phyloP scores from a whole-genome alignment of 2,329 filamentous ascomycete species.

The Aureobasidium vineae region DNA sequence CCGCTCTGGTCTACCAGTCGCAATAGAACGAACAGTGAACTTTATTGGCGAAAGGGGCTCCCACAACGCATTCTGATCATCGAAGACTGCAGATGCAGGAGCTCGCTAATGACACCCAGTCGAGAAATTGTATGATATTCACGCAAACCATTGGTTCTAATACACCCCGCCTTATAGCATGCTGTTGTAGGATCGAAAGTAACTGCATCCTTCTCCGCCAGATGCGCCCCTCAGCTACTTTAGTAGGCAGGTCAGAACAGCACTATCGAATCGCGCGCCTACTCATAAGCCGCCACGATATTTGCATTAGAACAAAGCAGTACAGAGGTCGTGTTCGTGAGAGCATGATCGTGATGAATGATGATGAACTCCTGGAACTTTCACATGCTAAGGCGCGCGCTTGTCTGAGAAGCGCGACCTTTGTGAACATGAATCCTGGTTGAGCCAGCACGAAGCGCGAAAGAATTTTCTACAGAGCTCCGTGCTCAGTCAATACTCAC shows the following conservation, averaged over 20 bases:
- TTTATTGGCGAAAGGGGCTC: slow-evolving; percentile 7
- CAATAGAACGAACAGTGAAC: not conserved
- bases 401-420: slow-evolving; percentile 4
- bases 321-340: not conserved
- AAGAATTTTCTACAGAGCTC: slow-evolving; percentile 16
- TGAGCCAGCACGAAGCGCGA: slow-evolving; percentile 3
- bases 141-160: not conserved
- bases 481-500: not conserved
- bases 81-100: not conserved
- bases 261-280: slow-evolving; percentile 8
- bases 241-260: slow-evolving; percentile 2
- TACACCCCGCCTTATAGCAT: not conserved
- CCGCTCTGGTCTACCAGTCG: not conserved
- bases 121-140: not conserved
- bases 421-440: not conserved
- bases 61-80: not conserved
- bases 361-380: not conserved
- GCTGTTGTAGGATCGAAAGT: slow-evolving; percentile 16
- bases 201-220: slow-evolving; percentile 7
- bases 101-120: not conserved
- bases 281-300: not conserved
- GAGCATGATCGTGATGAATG: not conserved
- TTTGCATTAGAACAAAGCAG: not conserved
- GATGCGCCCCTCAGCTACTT: not conserved
- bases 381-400: slow-evolving; percentile 8